Evolutionary conservation across 768 basidiomycete species (phyloP), one percentile per base, ranked within the genome.

Genomic region (Suillus paluster): DNA sequence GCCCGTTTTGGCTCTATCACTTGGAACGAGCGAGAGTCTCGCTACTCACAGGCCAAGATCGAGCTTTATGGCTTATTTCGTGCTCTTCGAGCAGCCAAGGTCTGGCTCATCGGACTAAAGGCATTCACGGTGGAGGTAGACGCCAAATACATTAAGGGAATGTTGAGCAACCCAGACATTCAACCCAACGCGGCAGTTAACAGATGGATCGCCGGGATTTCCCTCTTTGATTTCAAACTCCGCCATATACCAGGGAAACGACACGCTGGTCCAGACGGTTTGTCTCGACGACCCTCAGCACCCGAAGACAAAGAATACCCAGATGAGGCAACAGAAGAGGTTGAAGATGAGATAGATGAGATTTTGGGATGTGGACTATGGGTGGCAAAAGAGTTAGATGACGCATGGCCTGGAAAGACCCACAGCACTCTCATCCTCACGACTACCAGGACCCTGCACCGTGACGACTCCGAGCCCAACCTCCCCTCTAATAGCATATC

Each of bases 61-160:
- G 70, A 75, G 34, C 58, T 77, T 0, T 77, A 71, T 62, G 69
- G 77, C 0, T 42, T 78, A 0, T 74, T 70, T 45, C 63, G 64
- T 0, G 66, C 70, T 0, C 67, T 78, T 0, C 58, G 58, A 23
- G 53, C 65, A 0, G 63, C 71, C 44, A 70, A 72, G 33, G 58
- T 71, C 0, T 70, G 71, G 30, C 33, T 79, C 11, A 70, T 79
- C 42, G 73, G 77, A 0, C 23, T 75, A 1, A 55, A 70, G 6
- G 74, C 77, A 11, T 64, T 83, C 0, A 60, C 73, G 0, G 70
- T 81, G 19, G 77, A 80, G 59, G 74, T 79, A 2, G 77, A 81
- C 57, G 77, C 78, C 0, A 65, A 68, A 7, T 82, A 78, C 58
- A 75, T 82, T 19, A 73, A 73, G 34, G 78, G 79, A 0, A 80